phyloP scores from a whole-genome alignment of 805 yeast species.

The Yarrowia sp. region DNA sequence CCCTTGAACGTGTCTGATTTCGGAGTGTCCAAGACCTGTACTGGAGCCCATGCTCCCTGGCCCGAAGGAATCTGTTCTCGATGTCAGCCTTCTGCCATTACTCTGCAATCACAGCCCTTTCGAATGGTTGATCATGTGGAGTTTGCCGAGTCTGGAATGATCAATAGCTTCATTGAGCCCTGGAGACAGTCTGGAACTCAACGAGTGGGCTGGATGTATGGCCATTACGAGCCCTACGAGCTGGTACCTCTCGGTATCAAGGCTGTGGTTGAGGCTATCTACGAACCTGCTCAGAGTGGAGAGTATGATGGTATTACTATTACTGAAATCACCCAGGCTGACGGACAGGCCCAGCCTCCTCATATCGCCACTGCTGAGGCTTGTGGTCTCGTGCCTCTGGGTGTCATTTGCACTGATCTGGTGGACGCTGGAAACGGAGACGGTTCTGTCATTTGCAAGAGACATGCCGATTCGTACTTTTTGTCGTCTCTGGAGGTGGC shows the following conservation, averaged over 20 bases:
- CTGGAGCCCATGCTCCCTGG: constrained; percentile 88
- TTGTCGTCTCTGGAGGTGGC: constrained; percentile 84
- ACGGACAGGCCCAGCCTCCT: constrained; percentile 40
- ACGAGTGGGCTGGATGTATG: constrained; percentile 84
- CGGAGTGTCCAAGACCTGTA: constrained; percentile 66
- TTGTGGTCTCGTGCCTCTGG: constrained; percentile 75
- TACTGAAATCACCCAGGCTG: constrained; percentile 59
- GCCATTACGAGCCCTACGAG: constrained; percentile 77
- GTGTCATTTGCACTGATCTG: constrained; percentile 87
- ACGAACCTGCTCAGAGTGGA: constrained; percentile 89
- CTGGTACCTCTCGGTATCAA: constrained; percentile 91
- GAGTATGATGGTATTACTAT: constrained; percentile 85
- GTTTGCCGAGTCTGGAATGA: constrained; percentile 72
- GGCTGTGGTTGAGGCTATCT: constrained; percentile 91
- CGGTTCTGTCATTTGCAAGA: constrained; percentile 88
- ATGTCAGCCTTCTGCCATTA: constrained; percentile 96
- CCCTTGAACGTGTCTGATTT: constrained; percentile 79
- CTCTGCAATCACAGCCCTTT: constrained; percentile 85
- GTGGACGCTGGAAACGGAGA: constrained; percentile 85
- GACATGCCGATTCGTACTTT: constrained; percentile 92
- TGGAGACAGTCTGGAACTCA: constrained; percentile 93
- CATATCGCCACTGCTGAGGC: constrained; percentile 61
- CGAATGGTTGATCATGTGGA: constrained; percentile 99
- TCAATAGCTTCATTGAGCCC: constrained; percentile 83
- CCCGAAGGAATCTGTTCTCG: constrained; percentile 94